A percentile compares a stretch with the other conserved stretches of the same genome.
phyloP scores from a whole-genome alignment of 257 asterid genomes.

The Solanum pinnatisectum region DNA sequence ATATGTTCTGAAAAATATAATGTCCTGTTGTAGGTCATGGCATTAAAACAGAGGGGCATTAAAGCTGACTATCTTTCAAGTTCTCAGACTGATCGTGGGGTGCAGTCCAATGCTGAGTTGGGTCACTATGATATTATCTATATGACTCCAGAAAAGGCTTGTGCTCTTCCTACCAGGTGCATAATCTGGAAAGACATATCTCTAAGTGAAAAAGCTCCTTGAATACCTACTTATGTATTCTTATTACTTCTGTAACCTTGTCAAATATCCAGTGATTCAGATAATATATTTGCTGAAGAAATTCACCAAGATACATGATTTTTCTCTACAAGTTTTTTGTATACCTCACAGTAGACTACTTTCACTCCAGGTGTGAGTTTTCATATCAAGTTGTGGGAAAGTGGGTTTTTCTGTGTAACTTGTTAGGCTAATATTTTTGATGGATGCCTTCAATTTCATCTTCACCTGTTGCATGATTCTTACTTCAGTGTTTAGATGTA shows the following conservation, averaged over 20 bases:
- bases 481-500: neutral
- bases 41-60: conserved; percentile 81
- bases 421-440: neutral
- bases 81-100: conserved; percentile 59
- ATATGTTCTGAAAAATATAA: neutral
- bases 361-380: neutral
- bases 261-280: neutral
- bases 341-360: neutral
- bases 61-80: conserved; percentile 80
- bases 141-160: conserved; percentile 90
- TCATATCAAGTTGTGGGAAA: neutral
- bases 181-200: neutral
- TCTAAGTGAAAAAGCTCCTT: neutral
- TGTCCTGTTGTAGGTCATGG: conserved; percentile 58
- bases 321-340: neutral
- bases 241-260: neutral
- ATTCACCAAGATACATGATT: neutral
- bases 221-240: neutral
- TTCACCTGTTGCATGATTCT: neutral
- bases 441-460: neutral
- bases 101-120: conserved; percentile 49
- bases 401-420: neutral
- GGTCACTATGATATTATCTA: conserved; percentile 60
- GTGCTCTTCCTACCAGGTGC: conserved; percentile 53
- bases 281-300: neutral